Conservation (phyloP, 352 stramenopile genomes). For the Phytophthora lateralis region DNA sequence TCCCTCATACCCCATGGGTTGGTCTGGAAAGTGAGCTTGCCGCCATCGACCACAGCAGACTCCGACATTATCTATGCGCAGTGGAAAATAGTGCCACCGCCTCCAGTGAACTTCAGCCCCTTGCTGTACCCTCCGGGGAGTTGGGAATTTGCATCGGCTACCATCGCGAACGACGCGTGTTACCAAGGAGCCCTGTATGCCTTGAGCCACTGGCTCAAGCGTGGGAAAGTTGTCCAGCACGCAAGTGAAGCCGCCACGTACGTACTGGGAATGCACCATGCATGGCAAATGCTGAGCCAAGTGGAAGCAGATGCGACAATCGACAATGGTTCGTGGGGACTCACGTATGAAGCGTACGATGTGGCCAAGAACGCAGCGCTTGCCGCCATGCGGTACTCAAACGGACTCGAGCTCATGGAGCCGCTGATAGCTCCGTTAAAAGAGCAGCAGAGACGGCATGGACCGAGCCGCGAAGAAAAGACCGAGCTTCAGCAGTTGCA, state of each 20-base stretch:
- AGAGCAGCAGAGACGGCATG: slow-evolving; percentile 13
- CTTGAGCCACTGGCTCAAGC: slow-evolving; percentile 50
- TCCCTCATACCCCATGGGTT: slow-evolving; percentile 47
- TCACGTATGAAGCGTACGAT: slow-evolving; percentile 60
- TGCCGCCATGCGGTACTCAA: slow-evolving; percentile 49
- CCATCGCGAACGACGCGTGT: slow-evolving; percentile 55
- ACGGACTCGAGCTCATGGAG: slow-evolving; percentile 27
- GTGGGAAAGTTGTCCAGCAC: slow-evolving; percentile 26
- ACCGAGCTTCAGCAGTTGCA: slow-evolving; percentile 22
- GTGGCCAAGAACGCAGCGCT: slow-evolving; percentile 58
- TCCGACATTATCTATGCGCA: slow-evolving; percentile 16
- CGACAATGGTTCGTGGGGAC: slow-evolving; percentile 14
- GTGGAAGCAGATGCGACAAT: slow-evolving; percentile 24
- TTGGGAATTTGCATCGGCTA: slow-evolving; percentile 60
- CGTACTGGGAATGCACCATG: slow-evolving; percentile 36
- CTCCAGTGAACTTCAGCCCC: slow-evolving; percentile 10
- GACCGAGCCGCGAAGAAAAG: slow-evolving; percentile 12
- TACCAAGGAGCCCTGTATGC: slow-evolving; percentile 52
- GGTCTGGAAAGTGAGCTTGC: slow-evolving; percentile 50
- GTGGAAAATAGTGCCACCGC: slow-evolving; percentile 17
- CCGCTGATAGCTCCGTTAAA: slow-evolving; percentile 17
- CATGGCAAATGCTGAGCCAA: slow-evolving; percentile 34
- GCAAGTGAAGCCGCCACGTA: slow-evolving; percentile 38
- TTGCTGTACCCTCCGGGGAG: slow-evolving; percentile 38
- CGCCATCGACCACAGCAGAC: slow-evolving; percentile 13